A percentile compares a stretch with the other conserved stretches of the same genome.
Conservation (phyloP, 352 stramenopile species). For the Globisporangium barbulae region DNA sequence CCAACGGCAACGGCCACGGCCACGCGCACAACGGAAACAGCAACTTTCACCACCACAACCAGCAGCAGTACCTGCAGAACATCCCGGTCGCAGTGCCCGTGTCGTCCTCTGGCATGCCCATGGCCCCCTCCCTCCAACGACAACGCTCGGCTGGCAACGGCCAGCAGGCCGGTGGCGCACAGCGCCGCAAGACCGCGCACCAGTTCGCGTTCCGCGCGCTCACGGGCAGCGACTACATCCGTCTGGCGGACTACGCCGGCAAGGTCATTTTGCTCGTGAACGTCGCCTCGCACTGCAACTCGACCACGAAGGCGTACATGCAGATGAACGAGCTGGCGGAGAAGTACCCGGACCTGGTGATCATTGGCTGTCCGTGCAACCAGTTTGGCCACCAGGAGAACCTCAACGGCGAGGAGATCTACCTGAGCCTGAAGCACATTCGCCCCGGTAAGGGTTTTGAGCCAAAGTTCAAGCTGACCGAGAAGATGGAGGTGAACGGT, state of each 20-base stretch:
- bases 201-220: conserved; percentile 78
- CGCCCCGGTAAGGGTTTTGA: conserved; percentile 68
- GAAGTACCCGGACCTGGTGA: conserved; percentile 60
- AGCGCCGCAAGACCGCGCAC: conserved; percentile 58
- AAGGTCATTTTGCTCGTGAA: conserved; percentile 74
- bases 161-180: conserved; percentile 3
- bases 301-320: conserved; percentile 65
- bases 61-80: conserved; percentile 48
- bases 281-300: conserved; percentile 81
- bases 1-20: conserved; percentile 3
- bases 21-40: conserved; percentile 2
- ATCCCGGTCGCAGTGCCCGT: conserved; percentile 60
- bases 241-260: conserved; percentile 59
- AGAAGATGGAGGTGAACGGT: conserved; percentile 81
- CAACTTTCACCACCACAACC: conserved; percentile 20
- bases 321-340: conserved; percentile 68
- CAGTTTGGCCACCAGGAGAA: conserved; percentile 85
- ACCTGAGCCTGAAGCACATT: conserved; percentile 69
- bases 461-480: conserved; percentile 66
- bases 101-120: conserved; percentile 16
- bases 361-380: conserved; percentile 78
- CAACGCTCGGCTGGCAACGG: conserved; percentile 16
- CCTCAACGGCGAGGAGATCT: conserved; percentile 75
- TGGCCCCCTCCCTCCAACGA: conserved; percentile 30
- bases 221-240: conserved; percentile 52